Base-by-base conservation (phyloP, 2,329 filamentous ascomycete genomes). In the Colletotrichum higginsianum region DNA sequence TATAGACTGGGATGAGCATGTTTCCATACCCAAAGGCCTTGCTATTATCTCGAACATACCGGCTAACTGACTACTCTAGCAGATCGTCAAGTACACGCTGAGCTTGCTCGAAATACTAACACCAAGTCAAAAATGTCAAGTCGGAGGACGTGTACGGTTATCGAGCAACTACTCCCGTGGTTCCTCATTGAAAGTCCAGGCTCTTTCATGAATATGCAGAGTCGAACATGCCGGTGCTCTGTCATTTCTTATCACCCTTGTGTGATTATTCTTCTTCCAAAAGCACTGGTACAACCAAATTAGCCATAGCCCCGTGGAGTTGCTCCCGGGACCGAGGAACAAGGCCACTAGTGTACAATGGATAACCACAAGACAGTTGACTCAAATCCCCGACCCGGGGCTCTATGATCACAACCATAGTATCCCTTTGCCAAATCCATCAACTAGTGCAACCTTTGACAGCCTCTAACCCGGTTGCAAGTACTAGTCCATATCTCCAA, bases 311-410 rank as follows among this genome's bases (percentile, higher is more conserved):
- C 88, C 94, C 78, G 88, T 94, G 42, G 92, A 92, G 0, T 83
- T 94, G 1, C 94, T 95, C 77, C 83, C 94, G 0, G 92, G 92
- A 0, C 94, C 92, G 0, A 38, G 92, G 92, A 94, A 94, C 75
- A 91, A 93, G 75, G 92, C 92, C 0, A 89, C 92, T 0, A 90
- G 93, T 73, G 92, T 94, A 0, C 90, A 92, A 0, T 88, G 87
- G 52, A 91, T 92, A 30, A 90, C 94, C 44, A 83, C 94, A 5
- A 88, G 91, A 77, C 81, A 88, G 5, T 79, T 91, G 0, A 90
- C 89, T 61, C 82, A 89, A 68, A 87, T 89, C 67, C 87, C 87
- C 0, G 88, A 88, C 65, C 88, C 89, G 84, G 87, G 86, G 72
- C 82, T 91, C 11, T 91, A 88, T 88, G 82, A 88, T 38, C 90